phyloP scores from a whole-genome alignment of 345 rosid species.

The Diplotaxis tenuifolia region DNA sequence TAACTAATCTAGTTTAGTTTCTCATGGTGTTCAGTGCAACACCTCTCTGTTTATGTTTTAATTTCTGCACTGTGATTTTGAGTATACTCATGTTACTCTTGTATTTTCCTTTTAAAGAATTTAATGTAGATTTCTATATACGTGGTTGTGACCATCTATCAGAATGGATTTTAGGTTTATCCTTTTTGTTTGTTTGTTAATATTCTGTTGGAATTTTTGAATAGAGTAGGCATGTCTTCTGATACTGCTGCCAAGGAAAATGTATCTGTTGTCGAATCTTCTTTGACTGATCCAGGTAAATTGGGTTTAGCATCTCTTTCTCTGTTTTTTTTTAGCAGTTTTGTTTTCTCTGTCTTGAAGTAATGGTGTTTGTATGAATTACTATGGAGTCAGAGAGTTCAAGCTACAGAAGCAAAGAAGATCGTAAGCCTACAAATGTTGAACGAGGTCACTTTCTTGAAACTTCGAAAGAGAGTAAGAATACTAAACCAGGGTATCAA shows the following conservation, averaged over 20 bases:
- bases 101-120: neutral
- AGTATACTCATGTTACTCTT: neutral
- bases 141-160: no score
- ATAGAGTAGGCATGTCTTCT: constrained; percentile 60
- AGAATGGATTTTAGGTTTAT: neutral
- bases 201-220: neutral
- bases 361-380: neutral
- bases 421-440: constrained; percentile 43
- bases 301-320: constrained; percentile 1
- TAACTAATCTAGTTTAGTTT: constrained; percentile 10
- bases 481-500: constrained; percentile 42
- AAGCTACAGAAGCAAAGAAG: constrained; percentile 54
- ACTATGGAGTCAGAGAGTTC: constrained; percentile 64
- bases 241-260: constrained; percentile 76
- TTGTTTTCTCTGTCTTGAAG: neutral
- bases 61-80: neutral
- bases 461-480: constrained; percentile 42
- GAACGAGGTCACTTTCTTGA: constrained; percentile 41
- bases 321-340: neutral
- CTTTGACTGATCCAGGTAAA: constrained; percentile 79
- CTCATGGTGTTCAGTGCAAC: neutral
- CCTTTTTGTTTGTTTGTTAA: neutral
- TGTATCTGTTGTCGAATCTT: constrained; percentile 90
- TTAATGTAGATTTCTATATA: neutral
- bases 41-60: neutral